Evolutionary conservation across 164 flowering plant species (phyloP), one percentile per base, ranked within the genome.

Genomic region (Malania oleifera): DNA sequence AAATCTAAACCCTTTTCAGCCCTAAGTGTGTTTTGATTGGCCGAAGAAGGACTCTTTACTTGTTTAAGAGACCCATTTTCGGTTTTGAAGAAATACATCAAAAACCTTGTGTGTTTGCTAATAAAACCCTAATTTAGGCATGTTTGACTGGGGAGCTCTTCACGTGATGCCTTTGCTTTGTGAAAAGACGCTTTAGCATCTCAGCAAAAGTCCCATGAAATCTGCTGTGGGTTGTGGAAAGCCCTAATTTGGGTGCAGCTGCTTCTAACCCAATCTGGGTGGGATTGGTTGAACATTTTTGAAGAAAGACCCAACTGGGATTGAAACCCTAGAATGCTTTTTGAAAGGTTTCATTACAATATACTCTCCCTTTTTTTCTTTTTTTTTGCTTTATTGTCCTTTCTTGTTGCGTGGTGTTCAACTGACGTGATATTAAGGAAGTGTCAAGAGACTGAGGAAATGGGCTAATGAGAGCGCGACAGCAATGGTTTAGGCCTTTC

Each of bases 401-500:
- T 56, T 67, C 52, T 61, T 60, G 44, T 45, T 68, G 61, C 61
- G 49, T 45, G 24, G 31, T 40, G 24, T 8, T 37, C 37, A 70
- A 65, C 70, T 74, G 70, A 71, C 71, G 62, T 67, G 63, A 54
- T 65, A 73, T 69, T 63, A 70, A 70, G 75, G 77, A 77, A 68
- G 73, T 73, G 66, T 74, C 71, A 76, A 61, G 63, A 39, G 51
- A 56, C 27, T 43, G 40, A 54, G 24, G 53, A 50, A 39, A 64
- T 44, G 64, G 59, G 59, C 77, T 63, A 74, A 75, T 81, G 57
- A 63, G 62, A 64, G 51, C 46, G 8, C 60, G 85, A 72, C 80
- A 77, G 70, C 79, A 65, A 73, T 64, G 59, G 24, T 38, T 9
- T 57, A 48, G 64, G 31, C 55, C 57, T 63, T 62, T 25, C 12